Evolutionary conservation across 1,284 basidiomycete species (phyloP).

Genomic region (Rhizoctonia solani): DNA sequence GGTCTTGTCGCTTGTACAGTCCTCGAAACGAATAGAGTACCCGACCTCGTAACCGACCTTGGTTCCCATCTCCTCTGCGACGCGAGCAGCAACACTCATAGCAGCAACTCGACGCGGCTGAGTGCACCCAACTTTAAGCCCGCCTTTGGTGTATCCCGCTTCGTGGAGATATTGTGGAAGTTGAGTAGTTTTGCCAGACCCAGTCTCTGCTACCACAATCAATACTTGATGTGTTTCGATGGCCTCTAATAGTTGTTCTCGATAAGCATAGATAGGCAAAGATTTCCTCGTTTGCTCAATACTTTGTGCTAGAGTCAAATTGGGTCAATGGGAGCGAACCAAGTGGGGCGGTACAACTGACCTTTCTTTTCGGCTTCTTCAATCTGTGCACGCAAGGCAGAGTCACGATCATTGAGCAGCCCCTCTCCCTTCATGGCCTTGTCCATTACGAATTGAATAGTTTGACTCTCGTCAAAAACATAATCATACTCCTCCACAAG

Average conservation of each 20-base stretch:
- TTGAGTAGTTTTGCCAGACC: slow-evolving; percentile 98
- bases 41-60: slow-evolving; percentile 97
- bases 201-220: slow-evolving; percentile 91
- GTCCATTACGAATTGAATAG: slow-evolving; percentile 94
- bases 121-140: slow-evolving; percentile 93
- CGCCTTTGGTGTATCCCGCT: slow-evolving; percentile 89
- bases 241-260: slow-evolving; percentile 85
- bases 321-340: slow-evolving; percentile 28
- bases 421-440: slow-evolving; percentile 71
- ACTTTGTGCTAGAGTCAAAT: slow-evolving; percentile 62
- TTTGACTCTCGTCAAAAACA: slow-evolving; percentile 97
- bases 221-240: slow-evolving; percentile 90
- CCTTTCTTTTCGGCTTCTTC: slow-evolving; percentile 90
- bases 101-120: slow-evolving; percentile 98
- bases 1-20: slow-evolving; percentile 98
- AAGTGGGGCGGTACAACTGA: slow-evolving; percentile 48
- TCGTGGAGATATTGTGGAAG: slow-evolving; percentile 98
- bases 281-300: slow-evolving; percentile 93
- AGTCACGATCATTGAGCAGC: slow-evolving; percentile 82
- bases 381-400: slow-evolving; percentile 83
- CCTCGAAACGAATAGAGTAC: slow-evolving; percentile 98
- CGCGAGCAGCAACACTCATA: slow-evolving; percentile 98
- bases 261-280: slow-evolving; percentile 85
- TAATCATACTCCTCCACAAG: slow-evolving; percentile 90
- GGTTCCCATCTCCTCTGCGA: slow-evolving; percentile 97